A percentile compares a stretch with the other conserved stretches of the same genome.
Evolutionary conservation across 2,329 filamentous ascomycete genomes (phyloP).

Genomic region (Ophiostoma sp.): DNA sequence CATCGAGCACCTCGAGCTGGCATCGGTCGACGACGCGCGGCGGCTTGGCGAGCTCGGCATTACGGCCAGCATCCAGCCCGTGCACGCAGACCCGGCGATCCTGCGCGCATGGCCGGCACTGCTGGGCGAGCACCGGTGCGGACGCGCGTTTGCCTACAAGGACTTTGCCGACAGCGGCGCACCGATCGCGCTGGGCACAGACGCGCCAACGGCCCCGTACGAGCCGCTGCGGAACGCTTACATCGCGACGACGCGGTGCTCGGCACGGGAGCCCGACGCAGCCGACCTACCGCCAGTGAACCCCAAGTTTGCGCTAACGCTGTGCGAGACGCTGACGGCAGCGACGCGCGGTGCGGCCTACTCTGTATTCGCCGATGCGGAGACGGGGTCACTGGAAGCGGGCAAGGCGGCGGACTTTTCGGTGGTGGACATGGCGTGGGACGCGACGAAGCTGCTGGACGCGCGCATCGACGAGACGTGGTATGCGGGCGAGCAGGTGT

Average conservation of each 20-base stretch:
- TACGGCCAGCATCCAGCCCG: conserved; percentile 50
- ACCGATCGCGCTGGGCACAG: conserved; percentile 51
- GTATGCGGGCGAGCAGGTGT: conserved; percentile 32
- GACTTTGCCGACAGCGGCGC: conserved; percentile 43
- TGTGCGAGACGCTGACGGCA: conserved; percentile 50
- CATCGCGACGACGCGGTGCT: conserved; percentile 52
- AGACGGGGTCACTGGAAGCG: conserved; percentile 47
- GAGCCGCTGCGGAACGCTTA: conserved; percentile 52
- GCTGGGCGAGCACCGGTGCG: conserved; percentile 49
- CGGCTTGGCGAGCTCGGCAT: conserved; percentile 43
- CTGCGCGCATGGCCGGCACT: conserved; percentile 56
- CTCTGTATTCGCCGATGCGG: conserved; percentile 51
- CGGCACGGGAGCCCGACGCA: conserved; percentile 44
- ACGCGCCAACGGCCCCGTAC: conserved; percentile 55
- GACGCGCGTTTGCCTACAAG: conserved; percentile 49
- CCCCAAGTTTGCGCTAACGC: conserved; percentile 46
- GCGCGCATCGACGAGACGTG: conserved; percentile 44
- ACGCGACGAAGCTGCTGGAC: conserved; percentile 41
- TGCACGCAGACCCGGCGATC: conserved; percentile 56
- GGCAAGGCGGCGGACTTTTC: conserved; percentile 56
- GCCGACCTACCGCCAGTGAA: conserved; percentile 41
- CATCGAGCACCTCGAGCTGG: conserved; percentile 51
- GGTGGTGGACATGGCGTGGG: conserved; percentile 47
- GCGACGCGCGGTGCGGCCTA: conserved; percentile 43
- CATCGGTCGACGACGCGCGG: conserved; percentile 48